Conservation (phyloP, 108 stramenopile species). For the Skeletonema tropicum region DNA sequence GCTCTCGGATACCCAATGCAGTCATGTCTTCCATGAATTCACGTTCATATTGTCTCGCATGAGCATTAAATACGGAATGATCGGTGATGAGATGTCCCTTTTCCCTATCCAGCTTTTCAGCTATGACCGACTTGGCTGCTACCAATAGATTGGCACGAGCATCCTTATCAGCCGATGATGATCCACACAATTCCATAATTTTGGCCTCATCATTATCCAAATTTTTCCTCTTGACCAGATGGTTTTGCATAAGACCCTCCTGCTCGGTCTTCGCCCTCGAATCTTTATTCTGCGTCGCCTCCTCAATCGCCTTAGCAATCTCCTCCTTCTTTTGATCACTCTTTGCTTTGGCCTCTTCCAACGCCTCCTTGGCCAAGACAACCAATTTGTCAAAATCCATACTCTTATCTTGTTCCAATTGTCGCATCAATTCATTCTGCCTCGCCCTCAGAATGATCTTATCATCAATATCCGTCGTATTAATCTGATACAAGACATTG, state of each 20-base stretch:
- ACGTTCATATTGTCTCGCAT: constrained; percentile 88
- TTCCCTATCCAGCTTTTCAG: constrained; percentile 72
- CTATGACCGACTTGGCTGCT: constrained; percentile 66
- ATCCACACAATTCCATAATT: constrained; percentile 31
- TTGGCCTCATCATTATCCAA: constrained; percentile 50
- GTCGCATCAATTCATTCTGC: constrained; percentile 65
- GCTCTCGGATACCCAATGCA: constrained; percentile 80
- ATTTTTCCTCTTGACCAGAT: constrained; percentile 55
- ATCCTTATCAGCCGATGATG: constrained; percentile 22
- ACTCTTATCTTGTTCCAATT: constrained; percentile 42
- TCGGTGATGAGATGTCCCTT: constrained; percentile 73
- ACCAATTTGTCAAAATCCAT: constrained; percentile 44
- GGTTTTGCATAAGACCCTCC: constrained; percentile 57
- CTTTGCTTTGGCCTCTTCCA: constrained; percentile 56
- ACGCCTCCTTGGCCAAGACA: constrained; percentile 48
- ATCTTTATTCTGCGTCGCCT: constrained; percentile 57
- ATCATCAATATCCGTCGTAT: constrained; percentile 99
- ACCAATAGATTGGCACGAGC: constrained; percentile 50
- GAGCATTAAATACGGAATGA: constrained; percentile 72
- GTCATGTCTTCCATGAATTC: constrained; percentile 98
- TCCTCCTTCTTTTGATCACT: constrained; percentile 53
- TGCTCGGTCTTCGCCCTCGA: constrained; percentile 58
- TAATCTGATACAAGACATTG: constrained; percentile 87
- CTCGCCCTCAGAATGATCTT: constrained; percentile 95
- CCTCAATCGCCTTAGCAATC: constrained; percentile 50